Conservation (phyloP, 305 asterid species). For the Fraxinus paxiana region DNA sequence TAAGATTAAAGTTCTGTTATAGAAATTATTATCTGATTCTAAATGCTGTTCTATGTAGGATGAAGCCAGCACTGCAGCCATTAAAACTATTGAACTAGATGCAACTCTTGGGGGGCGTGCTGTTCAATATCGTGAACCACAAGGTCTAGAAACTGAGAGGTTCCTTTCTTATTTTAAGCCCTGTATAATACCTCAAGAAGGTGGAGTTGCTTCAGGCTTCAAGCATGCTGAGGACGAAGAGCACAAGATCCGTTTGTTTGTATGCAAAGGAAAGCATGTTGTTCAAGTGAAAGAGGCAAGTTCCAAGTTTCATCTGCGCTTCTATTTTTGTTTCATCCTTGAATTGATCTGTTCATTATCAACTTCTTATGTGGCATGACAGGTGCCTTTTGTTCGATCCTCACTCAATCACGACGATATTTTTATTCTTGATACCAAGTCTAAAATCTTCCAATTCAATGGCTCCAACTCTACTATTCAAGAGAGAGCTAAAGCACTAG, state of each 20-base stretch:
- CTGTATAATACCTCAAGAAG: constrained; percentile 92
- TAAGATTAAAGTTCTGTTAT: not conserved
- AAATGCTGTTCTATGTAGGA: constrained; percentile 50
- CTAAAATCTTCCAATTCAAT: constrained; percentile 32
- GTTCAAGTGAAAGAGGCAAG: constrained; percentile 94
- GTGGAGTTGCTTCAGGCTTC: constrained; percentile 92
- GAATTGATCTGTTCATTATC: constrained; percentile 7
- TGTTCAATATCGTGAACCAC: constrained; percentile 93
- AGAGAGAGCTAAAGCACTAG: constrained; percentile 99
- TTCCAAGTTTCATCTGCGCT: constrained; percentile 17
- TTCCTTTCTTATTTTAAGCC: constrained; percentile 98
- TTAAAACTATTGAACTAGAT: constrained; percentile 86
- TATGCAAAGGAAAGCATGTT: constrained; percentile 93
- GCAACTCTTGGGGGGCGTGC: constrained; percentile 96
- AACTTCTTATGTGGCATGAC: constrained; percentile 26
- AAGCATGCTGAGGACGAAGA: constrained; percentile 76
- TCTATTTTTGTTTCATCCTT: constrained; percentile 18
- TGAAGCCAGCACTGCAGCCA: constrained; percentile 93
- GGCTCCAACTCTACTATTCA: constrained; percentile 79
- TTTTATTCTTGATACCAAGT: constrained; percentile 79
- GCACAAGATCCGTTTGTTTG: constrained; percentile 67
- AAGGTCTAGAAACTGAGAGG: constrained; percentile 91
- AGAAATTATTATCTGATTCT: constrained; percentile 10
- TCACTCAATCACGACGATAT: constrained; percentile 92
- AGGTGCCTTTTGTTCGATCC: constrained; percentile 85